phyloP scores from a whole-genome alignment of 352 stramenopile species.

The Globisporangium apiculatum region DNA sequence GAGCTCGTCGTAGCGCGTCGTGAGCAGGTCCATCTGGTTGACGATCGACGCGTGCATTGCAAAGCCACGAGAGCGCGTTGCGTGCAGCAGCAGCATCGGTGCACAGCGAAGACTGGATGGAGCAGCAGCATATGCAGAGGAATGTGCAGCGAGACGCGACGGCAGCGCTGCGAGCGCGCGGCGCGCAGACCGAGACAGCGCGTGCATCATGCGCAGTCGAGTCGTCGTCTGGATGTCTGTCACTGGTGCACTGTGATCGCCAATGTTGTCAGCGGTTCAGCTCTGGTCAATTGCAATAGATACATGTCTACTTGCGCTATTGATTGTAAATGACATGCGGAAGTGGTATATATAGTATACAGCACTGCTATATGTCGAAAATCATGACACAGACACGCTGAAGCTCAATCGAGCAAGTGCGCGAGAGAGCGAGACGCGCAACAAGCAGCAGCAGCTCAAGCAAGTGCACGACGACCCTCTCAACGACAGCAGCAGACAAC shows the following conservation, averaged over 20 bases:
- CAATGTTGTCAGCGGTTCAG: too few species aligned
- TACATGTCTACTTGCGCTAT: too few species aligned
- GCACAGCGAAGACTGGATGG: not conserved
- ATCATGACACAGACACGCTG: not conserved
- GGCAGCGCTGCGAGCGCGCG: not conserved
- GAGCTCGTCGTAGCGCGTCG: constrained; percentile 59
- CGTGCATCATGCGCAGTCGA: not conserved
- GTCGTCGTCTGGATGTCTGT: not conserved
- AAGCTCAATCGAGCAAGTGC: not conserved
- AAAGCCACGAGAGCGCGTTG: constrained; percentile 29
- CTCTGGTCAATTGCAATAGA: too few species aligned
- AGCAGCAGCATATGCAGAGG: not conserved
- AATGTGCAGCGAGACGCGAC: not conserved
- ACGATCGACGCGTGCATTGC: constrained; percentile 70
- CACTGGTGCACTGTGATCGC: not conserved
- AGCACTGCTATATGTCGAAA: not conserved
- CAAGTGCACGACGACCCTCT: too few species aligned
- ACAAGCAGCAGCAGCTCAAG: not conserved
- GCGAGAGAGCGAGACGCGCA: not conserved
- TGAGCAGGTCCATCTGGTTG: constrained; percentile 61
- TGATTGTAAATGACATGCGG: not conserved
- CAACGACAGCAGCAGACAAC: not conserved
- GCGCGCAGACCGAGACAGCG: not conserved
- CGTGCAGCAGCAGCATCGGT: not conserved
- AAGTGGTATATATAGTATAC: not conserved